Evolutionary conservation across 306 rosid species (phyloP).

Genomic region (Vachellia pachyceras): DNA sequence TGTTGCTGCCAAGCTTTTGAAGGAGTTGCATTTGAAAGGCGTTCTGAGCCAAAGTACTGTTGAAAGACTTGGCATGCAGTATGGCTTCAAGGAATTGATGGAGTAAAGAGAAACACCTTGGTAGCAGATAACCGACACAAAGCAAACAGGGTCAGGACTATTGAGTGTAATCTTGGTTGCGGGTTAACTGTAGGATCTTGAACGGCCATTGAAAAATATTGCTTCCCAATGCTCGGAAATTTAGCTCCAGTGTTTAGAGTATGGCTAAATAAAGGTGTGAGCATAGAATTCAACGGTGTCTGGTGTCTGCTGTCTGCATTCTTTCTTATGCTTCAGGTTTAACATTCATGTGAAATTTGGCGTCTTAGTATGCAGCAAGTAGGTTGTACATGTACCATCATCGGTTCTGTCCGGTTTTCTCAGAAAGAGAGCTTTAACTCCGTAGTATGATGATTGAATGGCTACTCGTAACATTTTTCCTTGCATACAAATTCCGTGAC

Average conservation of each 20-base stretch:
- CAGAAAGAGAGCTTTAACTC: background rate
- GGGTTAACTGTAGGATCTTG: conserved; percentile 18
- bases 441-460: background rate
- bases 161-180: background rate
- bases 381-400: background rate
- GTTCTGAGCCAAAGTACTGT: conserved; percentile 70
- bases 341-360: conserved; percentile 4
- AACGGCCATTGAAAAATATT: conserved; percentile 21
- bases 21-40: conserved; percentile 58
- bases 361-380: background rate
- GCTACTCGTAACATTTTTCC: background rate
- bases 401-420: background rate
- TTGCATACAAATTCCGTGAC: background rate
- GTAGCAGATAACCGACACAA: conserved; percentile 21
- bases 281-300: conserved; percentile 9
- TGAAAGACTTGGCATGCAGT: conserved; percentile 78
- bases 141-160: background rate
- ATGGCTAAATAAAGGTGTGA: conserved; percentile 32
- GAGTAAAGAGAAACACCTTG: conserved; percentile 31
- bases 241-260: conserved; percentile 38
- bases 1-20: conserved; percentile 63
- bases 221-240: conserved; percentile 40
- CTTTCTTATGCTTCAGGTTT: conserved; percentile 6
- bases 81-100: conserved; percentile 58
- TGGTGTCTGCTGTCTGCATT: conserved; percentile 8